These are phyloP conservation scores for Athelia psychrophila DNA, from an alignment of 1,284 basidiomycete genomes.

Conservation along the genomic window DNA sequence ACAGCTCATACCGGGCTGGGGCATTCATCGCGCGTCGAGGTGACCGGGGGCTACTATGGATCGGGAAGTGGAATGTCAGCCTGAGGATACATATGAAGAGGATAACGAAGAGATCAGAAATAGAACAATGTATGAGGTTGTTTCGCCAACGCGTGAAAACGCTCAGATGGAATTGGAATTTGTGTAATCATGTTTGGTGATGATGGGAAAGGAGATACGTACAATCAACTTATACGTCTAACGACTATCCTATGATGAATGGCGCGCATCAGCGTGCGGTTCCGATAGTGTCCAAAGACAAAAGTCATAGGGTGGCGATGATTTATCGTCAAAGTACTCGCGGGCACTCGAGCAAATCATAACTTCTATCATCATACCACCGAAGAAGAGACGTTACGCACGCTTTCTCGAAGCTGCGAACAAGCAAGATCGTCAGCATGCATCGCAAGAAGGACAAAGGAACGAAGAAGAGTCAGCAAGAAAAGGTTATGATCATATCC, in stretches of 20 bases:
- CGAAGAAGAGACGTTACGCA: background rate
- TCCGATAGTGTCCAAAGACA: constrained; percentile 29
- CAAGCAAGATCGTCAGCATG: background rate
- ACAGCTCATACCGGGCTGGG: constrained; percentile 89
- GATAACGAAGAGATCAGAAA: constrained; percentile 6
- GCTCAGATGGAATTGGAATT: constrained; percentile 57
- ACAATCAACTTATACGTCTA: too few relatives aligned
- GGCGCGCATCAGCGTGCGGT: constrained; percentile 7
- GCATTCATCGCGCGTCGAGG: constrained; percentile 91
- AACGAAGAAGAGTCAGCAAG: constrained; percentile 21
- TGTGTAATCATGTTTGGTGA: background rate
- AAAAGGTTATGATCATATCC: constrained; percentile 46
- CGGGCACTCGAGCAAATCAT: constrained; percentile 9
- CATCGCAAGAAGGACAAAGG: background rate
- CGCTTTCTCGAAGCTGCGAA: background rate
- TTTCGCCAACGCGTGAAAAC: constrained; percentile 21
- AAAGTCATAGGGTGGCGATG: too few relatives aligned
- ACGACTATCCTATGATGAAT: too few relatives aligned
- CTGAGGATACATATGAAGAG: background rate
- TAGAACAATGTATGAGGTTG: constrained; percentile 13
- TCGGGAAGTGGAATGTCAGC: background rate
- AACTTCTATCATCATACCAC: constrained; percentile 4
- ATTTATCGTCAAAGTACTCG: too few relatives aligned
- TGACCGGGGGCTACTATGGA: background rate
- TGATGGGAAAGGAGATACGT: background rate